Percentiles rank a stretch among this genome's conserved stretches.
Evolutionary conservation across 2,329 filamentous ascomycete species (phyloP).

Genomic region (Sporothrix brunneoviolacea): DNA sequence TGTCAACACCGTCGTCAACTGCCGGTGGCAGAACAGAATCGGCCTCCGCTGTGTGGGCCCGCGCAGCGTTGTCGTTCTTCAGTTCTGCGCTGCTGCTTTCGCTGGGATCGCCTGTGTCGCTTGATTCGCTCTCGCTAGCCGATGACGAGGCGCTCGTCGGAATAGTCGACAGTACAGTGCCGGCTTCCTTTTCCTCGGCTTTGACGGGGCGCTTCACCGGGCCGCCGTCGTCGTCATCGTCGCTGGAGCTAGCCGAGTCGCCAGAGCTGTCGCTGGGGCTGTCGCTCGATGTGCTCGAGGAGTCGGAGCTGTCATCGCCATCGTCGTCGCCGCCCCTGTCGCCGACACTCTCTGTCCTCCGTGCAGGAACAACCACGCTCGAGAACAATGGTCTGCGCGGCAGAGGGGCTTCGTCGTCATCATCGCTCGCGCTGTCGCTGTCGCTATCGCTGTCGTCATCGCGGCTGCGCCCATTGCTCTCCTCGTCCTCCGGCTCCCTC

Average conservation of each 20-base stretch:
- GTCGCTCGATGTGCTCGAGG: not conserved
- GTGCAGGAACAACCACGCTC: not conserved
- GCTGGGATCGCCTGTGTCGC: not conserved
- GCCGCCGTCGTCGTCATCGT: not conserved
- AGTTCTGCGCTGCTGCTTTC: not conserved
- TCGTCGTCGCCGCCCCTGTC: not conserved
- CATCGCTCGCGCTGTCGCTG: not conserved
- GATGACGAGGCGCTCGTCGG: no score
- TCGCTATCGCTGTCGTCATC: not conserved
- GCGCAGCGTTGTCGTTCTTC: not conserved
- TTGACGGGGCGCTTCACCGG: no score
- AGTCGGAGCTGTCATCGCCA: not conserved
- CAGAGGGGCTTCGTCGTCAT: not conserved
- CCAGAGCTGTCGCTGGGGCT: not conserved
- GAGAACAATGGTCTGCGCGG: not conserved
- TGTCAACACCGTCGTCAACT: slow-evolving; percentile 1
- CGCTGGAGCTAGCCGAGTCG: not conserved
- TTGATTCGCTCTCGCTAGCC: not conserved
- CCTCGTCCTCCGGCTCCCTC: not conserved
- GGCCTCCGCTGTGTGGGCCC: not conserved
- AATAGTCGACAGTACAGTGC: no score
- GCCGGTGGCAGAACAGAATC: not conserved
- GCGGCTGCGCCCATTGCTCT: not conserved
- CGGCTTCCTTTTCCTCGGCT: not conserved
- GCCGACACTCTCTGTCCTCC: not conserved